Evolutionary conservation across 768 basidiomycete species (phyloP), one percentile per base, ranked within the genome.

Genomic region (Rhodotorula toruloides): DNA sequence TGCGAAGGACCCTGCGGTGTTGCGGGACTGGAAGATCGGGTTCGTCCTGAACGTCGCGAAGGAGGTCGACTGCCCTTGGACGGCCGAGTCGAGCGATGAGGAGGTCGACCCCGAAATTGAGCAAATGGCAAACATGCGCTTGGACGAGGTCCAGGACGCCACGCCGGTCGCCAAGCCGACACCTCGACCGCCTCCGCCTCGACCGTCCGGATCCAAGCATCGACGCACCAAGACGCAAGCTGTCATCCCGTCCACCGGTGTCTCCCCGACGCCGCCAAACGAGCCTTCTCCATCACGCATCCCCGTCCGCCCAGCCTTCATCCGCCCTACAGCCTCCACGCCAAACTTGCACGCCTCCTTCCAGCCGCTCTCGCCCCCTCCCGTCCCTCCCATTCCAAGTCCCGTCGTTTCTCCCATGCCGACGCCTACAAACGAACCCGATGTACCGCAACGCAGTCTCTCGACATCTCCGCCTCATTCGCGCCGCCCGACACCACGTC

Each of bases 31-130:
- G 40, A 84, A 86, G 44, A 91, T 93, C 75, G 84, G 82, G 67
- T 84, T 87, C 50, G 83, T 94, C 29, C 83, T 94, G 77, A 93
- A 94, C 76, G 92, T 94, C 40, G 91, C 91, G 52, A 91, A 93
- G 79, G 91, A 96, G 77, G 89, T 96, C 68, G 76, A 67, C 3
- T 74, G 74, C 61, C 74, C 75, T 0, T 75, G 75, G 75, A 22
- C n/a, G 31, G 66, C 58, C 32, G 65, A 65, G 48, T 50, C 44
- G 25, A 47, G 65, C 37, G 52, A 40, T 1, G 54, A 61, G 27
- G 46, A 58, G 52, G 50, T 47, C 3, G 54, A 39, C 48, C 50
- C 36, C 8, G 17, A 9, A 25, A n/a, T n/a, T n/a, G n/a, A n/a
- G n/a, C n/a, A n/a, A n/a, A n/a, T n/a, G 36, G 21, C 22, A 4